Evolutionary conservation across 108 stramenopile genomes (phyloP), one percentile per base, ranked within the genome.

Genomic region (Chaetoceros muelleri): DNA sequence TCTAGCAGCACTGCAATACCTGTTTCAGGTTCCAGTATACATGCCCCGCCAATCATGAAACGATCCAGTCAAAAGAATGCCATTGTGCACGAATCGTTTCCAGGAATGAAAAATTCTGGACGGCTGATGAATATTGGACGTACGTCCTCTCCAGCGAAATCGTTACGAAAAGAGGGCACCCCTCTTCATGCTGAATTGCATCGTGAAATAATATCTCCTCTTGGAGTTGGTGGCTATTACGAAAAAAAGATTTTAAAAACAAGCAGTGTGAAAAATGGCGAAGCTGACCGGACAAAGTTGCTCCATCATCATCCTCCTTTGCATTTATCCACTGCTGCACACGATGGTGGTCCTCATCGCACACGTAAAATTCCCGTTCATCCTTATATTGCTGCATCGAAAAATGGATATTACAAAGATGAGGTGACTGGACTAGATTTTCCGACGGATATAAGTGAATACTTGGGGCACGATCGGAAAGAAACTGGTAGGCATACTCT

Each of bases 401-500:
- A 80, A 25, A 63, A 90, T 53, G 78, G 80, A 58, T 63, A 79
- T 2, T 90, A 82, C 82, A 67, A 64, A 8, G 89, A 90, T 58
- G 80, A 79, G 24, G 51, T 69, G 31, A 90, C 84, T 17, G 83
- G 79, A 5, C 62, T 90, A 44, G 70, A 76, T 20, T 90, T 72
- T 67, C 69, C 64, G 1, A 86, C 85, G 1, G 89, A 90, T 76
- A 55, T 90, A 2, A 71, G 76, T 29, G 44, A 50, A 25, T 86
- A 90, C 55, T 57, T 90, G 44, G 84, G 84, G 21, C 71, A 84
- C 23, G 78, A 79, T 55, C 67, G 80, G 25, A 79, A 80, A 64
- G 78, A 80, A 55, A 64, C 64, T 19, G 88, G 88, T 13, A 75
- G 84, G 17, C 85, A 92, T 61, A 88, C 81, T 2, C 58, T 93